These are phyloP conservation scores for Phytopythium sindhum DNA, from an alignment of 352 stramenopile genomes.

Conservation along the genomic window DNA sequence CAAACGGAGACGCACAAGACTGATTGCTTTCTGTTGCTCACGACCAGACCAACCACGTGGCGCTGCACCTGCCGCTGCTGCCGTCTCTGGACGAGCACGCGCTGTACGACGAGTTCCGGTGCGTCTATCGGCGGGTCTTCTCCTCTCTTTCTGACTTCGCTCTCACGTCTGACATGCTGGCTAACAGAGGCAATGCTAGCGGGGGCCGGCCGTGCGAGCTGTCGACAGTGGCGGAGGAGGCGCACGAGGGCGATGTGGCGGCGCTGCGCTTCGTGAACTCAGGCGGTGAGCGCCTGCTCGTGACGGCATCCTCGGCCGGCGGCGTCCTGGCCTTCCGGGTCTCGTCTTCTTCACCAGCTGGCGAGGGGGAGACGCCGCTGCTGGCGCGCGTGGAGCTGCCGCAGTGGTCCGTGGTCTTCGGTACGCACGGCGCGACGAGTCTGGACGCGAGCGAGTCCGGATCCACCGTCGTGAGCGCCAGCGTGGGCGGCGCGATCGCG, in stretches of 20 bases:
- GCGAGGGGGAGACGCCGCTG: slow-evolving; percentile 14
- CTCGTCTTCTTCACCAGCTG: slow-evolving; percentile 7
- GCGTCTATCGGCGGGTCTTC: slow-evolving; percentile 7
- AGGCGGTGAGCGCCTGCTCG: slow-evolving; percentile 45
- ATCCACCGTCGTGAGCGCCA: slow-evolving; percentile 52
- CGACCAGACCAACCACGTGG: slow-evolving; percentile 45
- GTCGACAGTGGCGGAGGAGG: slow-evolving; percentile 34
- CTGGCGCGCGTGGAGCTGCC: slow-evolving; percentile 24
- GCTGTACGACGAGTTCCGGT: slow-evolving; percentile 44
- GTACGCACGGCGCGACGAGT: slow-evolving; percentile 34
- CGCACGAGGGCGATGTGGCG: slow-evolving; percentile 61
- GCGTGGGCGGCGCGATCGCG: slow-evolving; percentile 46
- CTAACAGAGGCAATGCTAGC: neutral
- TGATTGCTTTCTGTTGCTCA: too few species aligned
- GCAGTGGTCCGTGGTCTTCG: slow-evolving; percentile 65
- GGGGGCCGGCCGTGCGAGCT: slow-evolving; percentile 29
- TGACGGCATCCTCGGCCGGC: slow-evolving; percentile 56
- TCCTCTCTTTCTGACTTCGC: neutral
- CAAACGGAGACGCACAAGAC: too few species aligned
- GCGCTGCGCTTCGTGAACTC: slow-evolving; percentile 48
- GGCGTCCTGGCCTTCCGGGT: slow-evolving; percentile 46
- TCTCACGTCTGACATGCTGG: neutral
- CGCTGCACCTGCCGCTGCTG: slow-evolving; percentile 49
- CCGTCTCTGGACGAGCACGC: slow-evolving; percentile 39
- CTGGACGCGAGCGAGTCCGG: slow-evolving; percentile 49